A percentile compares a stretch with the other conserved stretches of the same genome.
Evolutionary conservation across 495 filamentous ascomycete species (phyloP).

Genomic region (Penicillium herquei): DNA sequence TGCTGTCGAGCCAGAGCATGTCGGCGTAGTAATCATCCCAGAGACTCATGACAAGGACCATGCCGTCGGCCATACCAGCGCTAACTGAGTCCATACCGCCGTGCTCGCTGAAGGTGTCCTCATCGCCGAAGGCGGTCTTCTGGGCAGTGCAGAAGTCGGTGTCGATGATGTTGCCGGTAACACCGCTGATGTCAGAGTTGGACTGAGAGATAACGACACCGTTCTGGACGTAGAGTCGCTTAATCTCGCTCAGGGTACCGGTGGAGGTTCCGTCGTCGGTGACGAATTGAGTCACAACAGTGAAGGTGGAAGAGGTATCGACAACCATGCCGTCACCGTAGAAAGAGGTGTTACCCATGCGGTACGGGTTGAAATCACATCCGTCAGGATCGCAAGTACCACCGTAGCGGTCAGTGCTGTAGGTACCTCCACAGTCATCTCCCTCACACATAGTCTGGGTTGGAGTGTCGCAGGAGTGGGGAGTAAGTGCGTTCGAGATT

Average conservation of each 20-base stretch:
- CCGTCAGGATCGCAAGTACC: slow-evolving; percentile 72
- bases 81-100: slow-evolving; percentile 63
- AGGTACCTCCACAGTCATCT: slow-evolving; percentile 52
- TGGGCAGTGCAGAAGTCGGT: slow-evolving; percentile 58
- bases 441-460: slow-evolving; percentile 58
- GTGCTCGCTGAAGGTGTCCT: slow-evolving; percentile 53
- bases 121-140: slow-evolving; percentile 61
- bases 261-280: slow-evolving; percentile 53
- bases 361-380: slow-evolving; percentile 79
- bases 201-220: slow-evolving; percentile 62
- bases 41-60: slow-evolving; percentile 77
- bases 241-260: slow-evolving; percentile 60
- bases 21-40: slow-evolving; percentile 76
- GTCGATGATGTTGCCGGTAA: slow-evolving; percentile 58
- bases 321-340: slow-evolving; percentile 60
- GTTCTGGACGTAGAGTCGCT: slow-evolving; percentile 70
- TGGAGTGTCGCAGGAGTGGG: slow-evolving; percentile 61
- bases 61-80: slow-evolving; percentile 51
- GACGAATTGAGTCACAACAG: slow-evolving; percentile 71
- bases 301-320: slow-evolving; percentile 63
- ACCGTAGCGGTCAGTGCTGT: slow-evolving; percentile 40
- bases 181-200: slow-evolving; percentile 48
- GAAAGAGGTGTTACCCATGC: slow-evolving; percentile 60
- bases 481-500: slow-evolving; percentile 56
- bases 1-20: slow-evolving; percentile 85